Evolutionary conservation across 2,329 filamentous ascomycete genomes (phyloP), one percentile per base, ranked within the genome.

Genomic region (Lasiodiplodia hormozganensis): DNA sequence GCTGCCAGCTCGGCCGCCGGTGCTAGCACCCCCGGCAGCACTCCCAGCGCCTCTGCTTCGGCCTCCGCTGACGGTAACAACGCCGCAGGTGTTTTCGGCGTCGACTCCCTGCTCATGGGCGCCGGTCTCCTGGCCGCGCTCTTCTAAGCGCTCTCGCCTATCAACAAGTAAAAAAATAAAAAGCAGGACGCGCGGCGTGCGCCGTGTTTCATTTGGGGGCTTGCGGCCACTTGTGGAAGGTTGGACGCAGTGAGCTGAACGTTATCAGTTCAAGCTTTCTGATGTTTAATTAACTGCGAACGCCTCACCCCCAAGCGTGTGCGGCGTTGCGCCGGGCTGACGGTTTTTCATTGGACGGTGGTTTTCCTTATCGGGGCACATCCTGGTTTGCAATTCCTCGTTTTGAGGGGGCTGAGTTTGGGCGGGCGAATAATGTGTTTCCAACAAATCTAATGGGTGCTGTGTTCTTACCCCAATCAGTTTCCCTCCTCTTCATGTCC

Each of bases 121-220:
- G 60, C 28, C 16, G 60, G 60, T 52, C 43, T 64, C 40, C 43
- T 64, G n/a, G 60, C 60, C 47, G 60, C 60, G 6, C 60, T 64
- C 47, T 52, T 64, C 60, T 64, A 62, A 51, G 58, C 43, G 40
- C 23, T 31, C 14, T 7, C 51, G 21, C 31, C 31, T 8, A 34
- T 8, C 31, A 34, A 34, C 31, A 34, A 34, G 8, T 10, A 10
- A 34, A 7, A 34, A 31, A 7, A 34, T 10, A 10, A 8, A 28
- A 7, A 21, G n/a, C 53, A 34, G 18, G 4, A 34, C 28, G 36
- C 34, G 54, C 12, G 52, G 23, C 25, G 18, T 21, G 54, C 54
- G 18, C 16, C 34, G n/a, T 40, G 36, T 36, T 36, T 21, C 11
- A 21, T 25, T 11, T 16, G 11, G 21, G 21, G 16, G 28, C 28